Evolutionary conservation across 148 eudicot species (phyloP).

Genomic region (Gaultheria prostrata): DNA sequence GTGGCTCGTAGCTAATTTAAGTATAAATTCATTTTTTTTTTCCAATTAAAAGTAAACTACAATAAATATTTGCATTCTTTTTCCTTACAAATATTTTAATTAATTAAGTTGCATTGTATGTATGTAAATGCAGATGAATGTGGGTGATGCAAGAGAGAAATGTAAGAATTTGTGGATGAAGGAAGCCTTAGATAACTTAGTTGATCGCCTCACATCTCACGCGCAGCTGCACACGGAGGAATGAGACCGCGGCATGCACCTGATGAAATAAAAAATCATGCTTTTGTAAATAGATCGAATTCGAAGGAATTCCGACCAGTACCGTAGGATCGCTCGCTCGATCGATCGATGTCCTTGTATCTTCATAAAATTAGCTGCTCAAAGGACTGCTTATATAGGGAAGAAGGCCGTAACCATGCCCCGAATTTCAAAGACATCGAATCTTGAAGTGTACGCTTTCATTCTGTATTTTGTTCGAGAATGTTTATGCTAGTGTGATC

Average conservation of each 20-base stretch:
- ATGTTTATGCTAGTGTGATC: no score
- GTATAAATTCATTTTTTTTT: no score
- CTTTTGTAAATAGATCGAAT: background rate
- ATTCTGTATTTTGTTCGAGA: no score
- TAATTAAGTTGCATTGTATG: background rate
- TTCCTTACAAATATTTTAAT: background rate
- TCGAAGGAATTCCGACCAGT: background rate
- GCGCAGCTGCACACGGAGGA: background rate
- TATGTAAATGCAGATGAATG: conserved; percentile 34
- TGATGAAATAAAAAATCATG: background rate
- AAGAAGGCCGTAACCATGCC: background rate
- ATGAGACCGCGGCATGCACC: background rate
- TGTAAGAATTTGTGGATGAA: conserved; percentile 55
- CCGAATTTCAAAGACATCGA: no score
- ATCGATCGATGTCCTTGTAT: background rate
- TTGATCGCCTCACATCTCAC: conserved; percentile 27
- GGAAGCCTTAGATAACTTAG: conserved; percentile 48
- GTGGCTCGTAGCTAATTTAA: no score
- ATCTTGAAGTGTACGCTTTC: no score
- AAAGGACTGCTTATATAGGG: background rate
- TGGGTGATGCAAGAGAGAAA: conserved; percentile 39
- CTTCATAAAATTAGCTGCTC: background rate
- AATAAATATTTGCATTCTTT: background rate
- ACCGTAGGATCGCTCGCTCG: background rate
- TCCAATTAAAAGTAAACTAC: background rate